A percentile compares a stretch with the other conserved stretches of the same genome.
phyloP scores from a whole-genome alignment of 2,329 filamentous ascomycete genomes.

The Colletotrichum theobromicola region DNA sequence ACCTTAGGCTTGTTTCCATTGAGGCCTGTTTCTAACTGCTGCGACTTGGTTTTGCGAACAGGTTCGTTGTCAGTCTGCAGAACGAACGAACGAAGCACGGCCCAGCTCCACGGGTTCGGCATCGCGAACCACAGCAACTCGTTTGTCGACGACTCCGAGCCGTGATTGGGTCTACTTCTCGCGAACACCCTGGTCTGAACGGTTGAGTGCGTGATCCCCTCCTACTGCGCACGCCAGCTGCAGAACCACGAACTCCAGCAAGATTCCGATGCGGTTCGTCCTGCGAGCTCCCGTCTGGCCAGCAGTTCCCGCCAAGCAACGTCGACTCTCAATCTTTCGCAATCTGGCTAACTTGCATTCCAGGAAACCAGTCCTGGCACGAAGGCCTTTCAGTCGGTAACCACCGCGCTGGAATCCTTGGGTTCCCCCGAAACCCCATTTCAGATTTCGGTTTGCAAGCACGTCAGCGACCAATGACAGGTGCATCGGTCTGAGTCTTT shows the following conservation, averaged over 20 bases:
- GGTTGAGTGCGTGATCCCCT: constrained; percentile 24
- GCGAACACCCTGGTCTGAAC: constrained; percentile 7
- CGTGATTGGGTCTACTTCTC: constrained; percentile 12
- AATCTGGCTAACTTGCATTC: constrained; percentile 18
- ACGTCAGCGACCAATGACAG: constrained; percentile 13
- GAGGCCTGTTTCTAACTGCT: constrained; percentile 18
- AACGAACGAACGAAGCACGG: constrained; percentile 18
- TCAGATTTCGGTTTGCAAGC: constrained; percentile 22
- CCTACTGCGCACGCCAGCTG: neutral
- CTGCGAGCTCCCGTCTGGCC: constrained; percentile 10
- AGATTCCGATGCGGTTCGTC: constrained; percentile 12
- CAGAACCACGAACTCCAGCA: constrained; percentile 19
- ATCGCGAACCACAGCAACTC: constrained; percentile 12
- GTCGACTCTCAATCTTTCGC: neutral
- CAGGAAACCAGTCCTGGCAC: constrained; percentile 8
- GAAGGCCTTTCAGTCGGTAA: constrained; percentile 12
- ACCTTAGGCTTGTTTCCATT: constrained; percentile 3
- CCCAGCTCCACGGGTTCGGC: constrained; percentile 9
- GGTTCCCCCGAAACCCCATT: constrained; percentile 19
- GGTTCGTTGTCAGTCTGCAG: constrained; percentile 13
- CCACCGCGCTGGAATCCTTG: constrained; percentile 18
- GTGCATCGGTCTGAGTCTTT: constrained; percentile 9
- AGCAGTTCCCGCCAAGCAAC: constrained; percentile 12
- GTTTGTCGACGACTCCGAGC: constrained; percentile 14
- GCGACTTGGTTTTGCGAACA: constrained; percentile 19